These are phyloP conservation scores for Pseudocercospora musae DNA, from an alignment of 2,329 filamentous ascomycete species.

Conservation along the genomic window DNA sequence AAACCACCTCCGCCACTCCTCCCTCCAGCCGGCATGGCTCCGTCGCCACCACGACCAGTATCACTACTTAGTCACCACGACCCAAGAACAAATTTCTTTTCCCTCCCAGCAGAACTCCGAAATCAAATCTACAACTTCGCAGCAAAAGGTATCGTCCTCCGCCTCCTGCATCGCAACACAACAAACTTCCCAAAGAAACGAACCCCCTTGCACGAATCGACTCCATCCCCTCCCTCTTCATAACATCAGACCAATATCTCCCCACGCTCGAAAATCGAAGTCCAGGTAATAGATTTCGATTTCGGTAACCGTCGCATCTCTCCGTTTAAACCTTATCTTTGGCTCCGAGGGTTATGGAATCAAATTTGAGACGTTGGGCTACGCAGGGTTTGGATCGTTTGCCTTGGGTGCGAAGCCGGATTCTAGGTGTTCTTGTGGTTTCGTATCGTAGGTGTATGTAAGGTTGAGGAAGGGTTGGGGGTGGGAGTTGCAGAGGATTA, in stretches of 20 bases:
- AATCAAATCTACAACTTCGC: constrained; percentile 30
- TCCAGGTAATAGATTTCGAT: constrained; percentile 26
- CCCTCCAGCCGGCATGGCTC: background rate
- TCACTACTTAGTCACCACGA: background rate
- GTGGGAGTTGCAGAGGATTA: constrained; percentile 23
- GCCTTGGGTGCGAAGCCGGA: background rate
- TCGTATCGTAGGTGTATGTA: background rate
- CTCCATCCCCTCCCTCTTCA: constrained; percentile 26
- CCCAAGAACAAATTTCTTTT: constrained; percentile 27
- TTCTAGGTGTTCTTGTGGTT: background rate
- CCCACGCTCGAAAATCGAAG: constrained; percentile 24
- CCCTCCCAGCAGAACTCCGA: constrained; percentile 32
- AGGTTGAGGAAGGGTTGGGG: constrained; percentile 20
- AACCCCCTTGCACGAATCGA: background rate
- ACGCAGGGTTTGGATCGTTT: constrained; percentile 24
- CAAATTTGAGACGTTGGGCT: constrained; percentile 25
- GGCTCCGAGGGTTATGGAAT: constrained; percentile 6
- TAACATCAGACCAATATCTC: constrained; percentile 27
- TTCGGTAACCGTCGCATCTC: constrained; percentile 30
- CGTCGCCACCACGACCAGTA: background rate
- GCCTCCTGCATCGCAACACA: background rate
- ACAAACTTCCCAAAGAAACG: background rate
- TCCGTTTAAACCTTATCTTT: constrained; percentile 24
- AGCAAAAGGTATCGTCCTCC: constrained; percentile 15
- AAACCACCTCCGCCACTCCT: background rate